phyloP scores from a whole-genome alignment of 2,329 filamentous ascomycete species.

The Monosporascus cannonballus region DNA sequence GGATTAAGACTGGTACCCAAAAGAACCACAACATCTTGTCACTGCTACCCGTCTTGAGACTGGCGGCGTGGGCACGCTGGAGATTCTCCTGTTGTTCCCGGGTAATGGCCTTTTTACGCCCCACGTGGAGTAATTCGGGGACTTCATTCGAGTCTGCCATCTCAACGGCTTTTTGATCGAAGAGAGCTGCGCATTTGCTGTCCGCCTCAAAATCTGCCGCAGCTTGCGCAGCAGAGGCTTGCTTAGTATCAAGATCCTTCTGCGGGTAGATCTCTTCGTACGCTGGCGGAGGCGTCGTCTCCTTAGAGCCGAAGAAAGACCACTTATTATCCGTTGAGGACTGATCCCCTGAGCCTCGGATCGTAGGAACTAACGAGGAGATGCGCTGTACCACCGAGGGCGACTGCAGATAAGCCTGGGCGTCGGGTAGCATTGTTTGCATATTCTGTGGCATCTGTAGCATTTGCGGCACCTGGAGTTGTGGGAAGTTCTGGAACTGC shows the following conservation, averaged over 20 bases:
- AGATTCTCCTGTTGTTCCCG: constrained; percentile 60
- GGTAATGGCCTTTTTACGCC: constrained; percentile 57
- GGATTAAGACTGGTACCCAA: constrained; percentile 45
- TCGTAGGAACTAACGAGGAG: constrained; percentile 65
- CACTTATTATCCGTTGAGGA: constrained; percentile 49
- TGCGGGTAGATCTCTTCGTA: constrained; percentile 74
- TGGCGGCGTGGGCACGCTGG: constrained; percentile 53
- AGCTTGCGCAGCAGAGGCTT: constrained; percentile 50
- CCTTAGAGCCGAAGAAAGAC: constrained; percentile 47
- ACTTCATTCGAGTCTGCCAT: constrained; percentile 24
- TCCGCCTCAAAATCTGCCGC: constrained; percentile 54
- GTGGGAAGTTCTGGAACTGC: constrained; percentile 59
- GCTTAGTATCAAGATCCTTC: constrained; percentile 47
- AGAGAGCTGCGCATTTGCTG: constrained; percentile 47
- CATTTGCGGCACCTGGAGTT: constrained; percentile 60
- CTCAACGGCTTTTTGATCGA: constrained; percentile 38
- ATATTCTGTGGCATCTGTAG: constrained; percentile 46
- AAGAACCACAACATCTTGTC: constrained; percentile 64
- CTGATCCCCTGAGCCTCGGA: constrained; percentile 37
- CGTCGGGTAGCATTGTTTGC: constrained; percentile 57
- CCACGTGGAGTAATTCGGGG: constrained; percentile 49
- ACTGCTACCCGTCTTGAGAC: constrained; percentile 56
- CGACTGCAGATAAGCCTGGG: constrained; percentile 59
- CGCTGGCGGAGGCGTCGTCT: constrained; percentile 56
- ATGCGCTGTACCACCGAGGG: constrained; percentile 64